Conservation (phyloP, 495 filamentous ascomycete genomes). For the Penicillium verhagenii region DNA sequence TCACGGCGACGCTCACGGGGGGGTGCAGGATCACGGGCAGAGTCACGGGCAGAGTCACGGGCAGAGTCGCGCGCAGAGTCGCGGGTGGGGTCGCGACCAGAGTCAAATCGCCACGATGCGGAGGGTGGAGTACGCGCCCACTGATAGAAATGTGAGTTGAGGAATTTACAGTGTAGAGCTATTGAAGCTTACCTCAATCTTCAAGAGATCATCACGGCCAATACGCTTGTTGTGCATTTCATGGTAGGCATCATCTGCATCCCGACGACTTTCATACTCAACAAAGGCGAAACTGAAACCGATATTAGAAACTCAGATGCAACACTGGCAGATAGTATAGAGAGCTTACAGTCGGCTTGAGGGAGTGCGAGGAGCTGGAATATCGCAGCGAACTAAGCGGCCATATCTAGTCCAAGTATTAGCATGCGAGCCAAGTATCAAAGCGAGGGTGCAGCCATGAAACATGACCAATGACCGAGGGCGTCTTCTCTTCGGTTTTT, state of each 20-base stretch:
- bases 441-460: neutral
- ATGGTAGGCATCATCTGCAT: constrained; percentile 98
- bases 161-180: neutral
- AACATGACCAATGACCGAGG: neutral
- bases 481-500: neutral
- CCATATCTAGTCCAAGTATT: constrained; percentile 67
- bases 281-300: constrained; percentile 89
- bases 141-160: constrained; percentile 43
- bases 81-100: constrained; percentile 71
- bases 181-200: constrained; percentile 78
- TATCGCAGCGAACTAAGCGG: constrained; percentile 97
- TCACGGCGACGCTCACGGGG: constrained; percentile 71
- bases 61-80: constrained; percentile 26
- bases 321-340: constrained; percentile 21
- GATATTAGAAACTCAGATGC: constrained; percentile 15
- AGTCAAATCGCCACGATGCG: constrained; percentile 97
- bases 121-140: constrained; percentile 98
- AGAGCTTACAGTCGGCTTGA: constrained; percentile 86
- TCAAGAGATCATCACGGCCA: constrained; percentile 90
- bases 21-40: constrained; percentile 65
- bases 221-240: constrained; percentile 99
- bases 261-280: constrained; percentile 97
- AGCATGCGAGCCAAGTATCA: neutral
- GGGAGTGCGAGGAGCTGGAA: constrained; percentile 90
- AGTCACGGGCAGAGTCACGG: constrained; percentile 66